phyloP scores from a whole-genome alignment of 2,329 filamentous ascomycete genomes.

The Epichloe bromicola region DNA sequence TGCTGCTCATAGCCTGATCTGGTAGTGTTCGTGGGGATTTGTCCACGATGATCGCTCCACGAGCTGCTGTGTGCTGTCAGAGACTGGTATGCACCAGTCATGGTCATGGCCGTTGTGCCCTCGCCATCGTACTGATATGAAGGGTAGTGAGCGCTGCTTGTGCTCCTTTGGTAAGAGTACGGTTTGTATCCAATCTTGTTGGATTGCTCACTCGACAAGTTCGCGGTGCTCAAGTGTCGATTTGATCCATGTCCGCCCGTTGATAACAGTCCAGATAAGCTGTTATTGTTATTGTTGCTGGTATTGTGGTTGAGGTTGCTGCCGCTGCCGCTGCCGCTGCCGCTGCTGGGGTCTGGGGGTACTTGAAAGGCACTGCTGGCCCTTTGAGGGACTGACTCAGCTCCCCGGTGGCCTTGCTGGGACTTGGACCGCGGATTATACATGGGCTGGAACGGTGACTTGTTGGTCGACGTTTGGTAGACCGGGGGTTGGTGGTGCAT shows the following conservation, averaged over 20 bases:
- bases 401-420: slow-evolving; percentile 17
- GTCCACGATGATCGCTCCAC: not conserved
- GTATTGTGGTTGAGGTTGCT: not conserved
- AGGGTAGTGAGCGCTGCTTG: not conserved
- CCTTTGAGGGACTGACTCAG: not conserved
- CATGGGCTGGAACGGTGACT: slow-evolving; percentile 16
- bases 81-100: not conserved
- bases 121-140: not conserved
- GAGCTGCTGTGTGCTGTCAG: not conserved
- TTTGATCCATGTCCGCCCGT: not conserved
- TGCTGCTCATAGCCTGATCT: not conserved
- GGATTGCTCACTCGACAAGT: slow-evolving; percentile 4
- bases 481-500: slow-evolving; percentile 12
- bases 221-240: slow-evolving; percentile 4
- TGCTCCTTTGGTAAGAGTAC: slow-evolving; percentile 16
- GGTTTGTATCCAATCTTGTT: slow-evolving; percentile 19
- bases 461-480: slow-evolving; percentile 13
- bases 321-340: not conserved
- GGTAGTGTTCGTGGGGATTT: not conserved
- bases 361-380: slow-evolving; percentile 4
- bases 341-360: slow-evolving; percentile 2
- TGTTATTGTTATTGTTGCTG: not conserved
- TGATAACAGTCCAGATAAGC: not conserved
- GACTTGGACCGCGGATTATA: slow-evolving; percentile 18
- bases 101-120: not conserved